A percentile compares a stretch with the other conserved stretches of the same genome.
These are phyloP conservation scores for Stagonosporopsis rhizophila DNA, from an alignment of 2,329 filamentous ascomycete species.

Conservation along the genomic window DNA sequence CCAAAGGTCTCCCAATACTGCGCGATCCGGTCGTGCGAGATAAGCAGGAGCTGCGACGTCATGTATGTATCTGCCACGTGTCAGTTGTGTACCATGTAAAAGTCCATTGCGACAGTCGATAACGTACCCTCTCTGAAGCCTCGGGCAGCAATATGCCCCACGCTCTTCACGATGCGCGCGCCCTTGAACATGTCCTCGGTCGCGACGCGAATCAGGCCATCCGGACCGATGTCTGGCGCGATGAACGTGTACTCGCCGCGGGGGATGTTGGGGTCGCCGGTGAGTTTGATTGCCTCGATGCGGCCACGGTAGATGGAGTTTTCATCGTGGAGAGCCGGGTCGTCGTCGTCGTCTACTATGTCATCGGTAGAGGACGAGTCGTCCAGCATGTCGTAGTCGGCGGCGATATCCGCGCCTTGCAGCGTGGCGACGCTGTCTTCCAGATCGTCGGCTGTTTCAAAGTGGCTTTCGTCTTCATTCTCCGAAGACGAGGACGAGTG, in stretches of 20 bases:
- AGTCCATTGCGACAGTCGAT: not conserved
- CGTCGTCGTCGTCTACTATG: not conserved
- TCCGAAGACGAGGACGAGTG: conserved; percentile 4
- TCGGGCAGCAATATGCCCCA: conserved; percentile 77
- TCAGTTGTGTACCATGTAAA: not conserved
- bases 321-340: conserved; percentile 15
- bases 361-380: not conserved
- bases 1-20: conserved; percentile 76
- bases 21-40: conserved; percentile 78
- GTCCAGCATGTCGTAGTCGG: not conserved
- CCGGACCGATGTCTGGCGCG: conserved; percentile 75
- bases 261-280: conserved; percentile 88
- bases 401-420: conserved; percentile 20
- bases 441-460: conserved; percentile 26
- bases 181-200: conserved; percentile 75
- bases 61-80: conserved; percentile 71
- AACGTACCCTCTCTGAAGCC: conserved; percentile 76
- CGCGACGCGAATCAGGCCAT: conserved; percentile 69
- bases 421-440: conserved; percentile 53
- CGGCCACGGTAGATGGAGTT: conserved; percentile 66
- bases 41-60: conserved; percentile 76
- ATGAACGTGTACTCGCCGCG: conserved; percentile 85
- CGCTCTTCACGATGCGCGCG: conserved; percentile 73
- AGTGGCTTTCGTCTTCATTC: conserved; percentile 13
- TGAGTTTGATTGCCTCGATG: conserved; percentile 87